Conservation (phyloP, 257 asterid species). For the Nemophila menziesii region DNA sequence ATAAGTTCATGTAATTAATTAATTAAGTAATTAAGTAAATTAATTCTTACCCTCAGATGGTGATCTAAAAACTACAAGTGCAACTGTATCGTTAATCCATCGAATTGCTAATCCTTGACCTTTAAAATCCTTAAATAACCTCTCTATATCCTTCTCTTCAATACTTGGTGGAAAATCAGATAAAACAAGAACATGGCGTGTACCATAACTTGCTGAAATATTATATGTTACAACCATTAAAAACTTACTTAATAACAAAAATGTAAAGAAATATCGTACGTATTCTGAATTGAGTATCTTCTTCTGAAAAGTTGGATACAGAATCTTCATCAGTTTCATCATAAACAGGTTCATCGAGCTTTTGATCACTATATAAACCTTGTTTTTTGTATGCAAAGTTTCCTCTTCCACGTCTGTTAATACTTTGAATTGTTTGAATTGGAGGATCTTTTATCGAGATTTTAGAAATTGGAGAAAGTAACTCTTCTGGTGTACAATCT, state of each 20-base stretch:
- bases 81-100: constrained; percentile 76
- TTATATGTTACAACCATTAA: neutral
- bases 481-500: constrained; percentile 68
- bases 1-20: neutral
- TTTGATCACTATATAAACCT: constrained; percentile 73
- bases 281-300: constrained; percentile 23
- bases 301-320: constrained; percentile 16
- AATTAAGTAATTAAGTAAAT: neutral
- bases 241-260: neutral
- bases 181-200: constrained; percentile 70
- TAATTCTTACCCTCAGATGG: constrained; percentile 55
- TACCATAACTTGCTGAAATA: constrained; percentile 28
- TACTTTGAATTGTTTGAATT: constrained; percentile 27
- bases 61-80: constrained; percentile 82
- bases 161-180: constrained; percentile 60
- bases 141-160: constrained; percentile 67
- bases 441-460: constrained; percentile 40
- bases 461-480: constrained; percentile 57
- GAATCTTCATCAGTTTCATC: constrained; percentile 32
- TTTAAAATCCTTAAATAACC: constrained; percentile 50
- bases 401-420: constrained; percentile 89
- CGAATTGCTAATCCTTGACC: constrained; percentile 57
- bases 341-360: constrained; percentile 26
- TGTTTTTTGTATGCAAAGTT: constrained; percentile 50
- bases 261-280: constrained; percentile 28